These are phyloP conservation scores for Curvularia verruculosa DNA, from an alignment of 2,329 filamentous ascomycete genomes.

Conservation along the genomic window DNA sequence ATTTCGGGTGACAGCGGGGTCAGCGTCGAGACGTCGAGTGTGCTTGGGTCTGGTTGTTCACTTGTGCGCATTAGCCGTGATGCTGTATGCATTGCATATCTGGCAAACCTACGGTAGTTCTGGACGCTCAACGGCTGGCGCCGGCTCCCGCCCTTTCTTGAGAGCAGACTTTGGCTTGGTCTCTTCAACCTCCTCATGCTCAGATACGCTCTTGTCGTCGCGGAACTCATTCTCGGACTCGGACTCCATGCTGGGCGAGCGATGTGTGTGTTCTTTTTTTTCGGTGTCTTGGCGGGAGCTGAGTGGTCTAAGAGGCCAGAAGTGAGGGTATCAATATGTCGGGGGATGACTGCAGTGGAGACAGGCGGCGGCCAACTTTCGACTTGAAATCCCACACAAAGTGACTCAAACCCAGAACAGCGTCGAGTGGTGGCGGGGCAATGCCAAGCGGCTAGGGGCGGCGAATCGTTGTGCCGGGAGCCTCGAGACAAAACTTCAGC, in stretches of 20 bases:
- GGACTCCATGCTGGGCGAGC: slow-evolving; percentile 49
- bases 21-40: slow-evolving; percentile 80
- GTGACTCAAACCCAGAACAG: slow-evolving; percentile 44
- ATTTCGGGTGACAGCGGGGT: slow-evolving; percentile 93
- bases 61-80: slow-evolving; percentile 34
- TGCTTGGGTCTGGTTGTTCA: slow-evolving; percentile 89
- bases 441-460: slow-evolving; percentile 17
- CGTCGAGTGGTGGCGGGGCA: slow-evolving; percentile 35
- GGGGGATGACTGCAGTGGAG: slow-evolving; percentile 13
- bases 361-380: slow-evolving; percentile 18
- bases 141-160: slow-evolving; percentile 72
- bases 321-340: neutral
- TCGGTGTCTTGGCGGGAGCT: neutral
- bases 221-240: slow-evolving; percentile 50
- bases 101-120: slow-evolving; percentile 62
- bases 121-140: slow-evolving; percentile 65
- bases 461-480: slow-evolving; percentile 27
- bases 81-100: neutral
- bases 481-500: slow-evolving; percentile 35
- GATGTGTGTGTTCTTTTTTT: neutral
- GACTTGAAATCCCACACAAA: slow-evolving; percentile 38
- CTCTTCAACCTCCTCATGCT: slow-evolving; percentile 74
- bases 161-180: slow-evolving; percentile 74
- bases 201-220: slow-evolving; percentile 62
- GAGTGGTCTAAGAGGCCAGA: neutral